phyloP scores from a whole-genome alignment of 495 filamentous ascomycete genomes.

The Zalerion maritima region DNA sequence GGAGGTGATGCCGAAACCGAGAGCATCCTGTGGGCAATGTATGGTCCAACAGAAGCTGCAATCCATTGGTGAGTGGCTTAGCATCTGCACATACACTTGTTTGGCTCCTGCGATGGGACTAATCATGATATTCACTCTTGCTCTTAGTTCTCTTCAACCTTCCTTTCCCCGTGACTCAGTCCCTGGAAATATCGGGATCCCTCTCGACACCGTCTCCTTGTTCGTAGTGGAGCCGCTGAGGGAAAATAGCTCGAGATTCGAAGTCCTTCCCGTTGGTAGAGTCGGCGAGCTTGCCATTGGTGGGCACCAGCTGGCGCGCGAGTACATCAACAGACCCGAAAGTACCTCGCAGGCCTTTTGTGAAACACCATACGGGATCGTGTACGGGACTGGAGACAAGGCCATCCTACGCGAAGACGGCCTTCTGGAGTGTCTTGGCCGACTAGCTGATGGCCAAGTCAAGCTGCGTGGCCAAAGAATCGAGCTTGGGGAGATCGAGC shows the following conservation, averaged over 20 bases:
- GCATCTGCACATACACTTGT: too few species aligned
- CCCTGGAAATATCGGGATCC: conserved; percentile 53
- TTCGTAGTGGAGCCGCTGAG: conserved; percentile 39
- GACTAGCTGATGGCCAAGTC: conserved; percentile 63
- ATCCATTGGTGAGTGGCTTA: conserved; percentile 44
- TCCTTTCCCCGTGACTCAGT: conserved; percentile 22
- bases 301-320: conserved; percentile 61
- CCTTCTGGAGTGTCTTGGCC: conserved; percentile 65
- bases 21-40: conserved; percentile 67
- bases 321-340: conserved; percentile 71
- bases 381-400: conserved; percentile 81
- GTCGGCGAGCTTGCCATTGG: conserved; percentile 74
- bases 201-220: conserved; percentile 60
- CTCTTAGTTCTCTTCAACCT: conserved; percentile 24
- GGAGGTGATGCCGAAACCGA: conserved; percentile 26
- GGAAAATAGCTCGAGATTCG: conserved; percentile 13
- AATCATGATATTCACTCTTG: neutral
- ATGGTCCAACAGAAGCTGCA: conserved; percentile 72
- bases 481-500: conserved; percentile 73
- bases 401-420: conserved; percentile 55
- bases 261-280: conserved; percentile 47
- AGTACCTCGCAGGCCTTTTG: conserved; percentile 58
- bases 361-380: conserved; percentile 35
- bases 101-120: too few species aligned
- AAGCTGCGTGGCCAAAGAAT: conserved; percentile 72